Base-by-base conservation (phyloP, 331 rosid species). In the Rosa hybrid region DNA sequence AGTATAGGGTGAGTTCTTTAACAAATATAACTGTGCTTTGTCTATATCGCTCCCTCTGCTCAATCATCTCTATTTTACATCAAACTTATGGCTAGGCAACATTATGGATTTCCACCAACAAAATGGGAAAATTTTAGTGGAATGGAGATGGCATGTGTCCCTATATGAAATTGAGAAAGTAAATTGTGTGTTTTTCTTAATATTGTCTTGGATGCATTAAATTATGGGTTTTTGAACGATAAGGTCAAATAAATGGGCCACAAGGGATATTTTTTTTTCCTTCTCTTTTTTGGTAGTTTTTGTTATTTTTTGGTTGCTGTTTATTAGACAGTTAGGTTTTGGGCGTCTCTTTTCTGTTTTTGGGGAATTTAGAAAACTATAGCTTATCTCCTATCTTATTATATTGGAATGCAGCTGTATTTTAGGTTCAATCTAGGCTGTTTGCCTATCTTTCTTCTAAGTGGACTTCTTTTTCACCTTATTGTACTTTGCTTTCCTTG, bases 1-100 rank as follows among this genome's bases (percentile, higher is more conserved):
- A 68, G 8, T 72, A 77, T 30, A 23, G 46, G 80, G 85, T 82
- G 70, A 77, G 85, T 60, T 49, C 60, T 70, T 77, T 76, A 48
- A n/a, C 45, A 75, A 23, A 44, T 2, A 2, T 21, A 38, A 46
- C 71, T 10, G 12, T 77, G 50, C 63, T 18, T 4, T 48, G n/a
- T 71, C 63, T 48, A 49, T 41, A 27, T 34, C 8, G 27, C 48
- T 42, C 12, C 12, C 23, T 65, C 23, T 65, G 45, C 12, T 12
- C 69, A 57, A n/a, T 63, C 42, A 25, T 13, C 17, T 65, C 10
- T 7, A 34, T 34, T 38, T 14, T 16, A 45, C 68, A 63, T 63
- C 68, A 27, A 25, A 63, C 18, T 25, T 63, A 63, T 63, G 68
- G 41, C 68, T 46, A 64, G 72, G 49, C 51, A 44, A 71, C 30